Percentiles rank a stretch among this genome's conserved stretches.
Conservation (phyloP, 192 early-diverging fungal genomes). For the Thamnidium elegans region DNA sequence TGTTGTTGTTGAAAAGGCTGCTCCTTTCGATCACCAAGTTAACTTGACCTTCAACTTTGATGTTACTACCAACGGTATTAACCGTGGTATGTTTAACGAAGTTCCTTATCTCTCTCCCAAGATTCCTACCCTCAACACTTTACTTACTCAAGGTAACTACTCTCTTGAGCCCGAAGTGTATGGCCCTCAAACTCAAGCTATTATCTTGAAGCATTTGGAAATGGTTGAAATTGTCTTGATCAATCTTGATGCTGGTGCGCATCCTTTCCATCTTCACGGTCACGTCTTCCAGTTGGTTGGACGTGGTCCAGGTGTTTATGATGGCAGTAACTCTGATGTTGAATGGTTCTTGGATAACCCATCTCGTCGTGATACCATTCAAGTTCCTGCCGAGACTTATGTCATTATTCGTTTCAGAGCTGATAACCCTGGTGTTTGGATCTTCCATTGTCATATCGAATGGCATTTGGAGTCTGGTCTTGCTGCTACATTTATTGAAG, state of each 20-base stretch:
- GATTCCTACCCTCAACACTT: conserved; percentile 65
- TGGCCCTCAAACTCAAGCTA: conserved; percentile 60
- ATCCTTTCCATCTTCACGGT: conserved; percentile 77
- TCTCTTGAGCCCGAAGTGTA: conserved; percentile 52
- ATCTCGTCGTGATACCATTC: conserved; percentile 71
- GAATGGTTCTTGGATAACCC: conserved; percentile 57
- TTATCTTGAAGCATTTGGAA: conserved; percentile 61
- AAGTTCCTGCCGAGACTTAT: conserved; percentile 64
- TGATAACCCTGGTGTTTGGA: conserved; percentile 59
- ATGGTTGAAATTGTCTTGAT: conserved; percentile 69
- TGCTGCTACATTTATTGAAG: conserved; percentile 67
- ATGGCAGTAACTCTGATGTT: conserved; percentile 34
- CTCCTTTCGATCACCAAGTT: conserved; percentile 46
- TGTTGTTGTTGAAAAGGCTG: conserved; percentile 37
- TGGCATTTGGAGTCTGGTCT: conserved; percentile 75
- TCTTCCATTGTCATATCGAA: conserved; percentile 70
- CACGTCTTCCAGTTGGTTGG: conserved; percentile 79
- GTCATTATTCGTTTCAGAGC: conserved; percentile 72
- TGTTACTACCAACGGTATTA: conserved; percentile 67
- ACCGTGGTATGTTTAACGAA: conserved; percentile 82
- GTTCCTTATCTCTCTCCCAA: conserved; percentile 62
- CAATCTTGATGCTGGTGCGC: conserved; percentile 72
- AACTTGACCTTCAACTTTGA: conserved; percentile 60
- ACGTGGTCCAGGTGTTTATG: conserved; percentile 56
- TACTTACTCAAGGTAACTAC: conserved; percentile 54